Evolutionary conservation across 305 asterid genomes (phyloP), one percentile per base, ranked within the genome.

Genomic region (Solanum chacoense): DNA sequence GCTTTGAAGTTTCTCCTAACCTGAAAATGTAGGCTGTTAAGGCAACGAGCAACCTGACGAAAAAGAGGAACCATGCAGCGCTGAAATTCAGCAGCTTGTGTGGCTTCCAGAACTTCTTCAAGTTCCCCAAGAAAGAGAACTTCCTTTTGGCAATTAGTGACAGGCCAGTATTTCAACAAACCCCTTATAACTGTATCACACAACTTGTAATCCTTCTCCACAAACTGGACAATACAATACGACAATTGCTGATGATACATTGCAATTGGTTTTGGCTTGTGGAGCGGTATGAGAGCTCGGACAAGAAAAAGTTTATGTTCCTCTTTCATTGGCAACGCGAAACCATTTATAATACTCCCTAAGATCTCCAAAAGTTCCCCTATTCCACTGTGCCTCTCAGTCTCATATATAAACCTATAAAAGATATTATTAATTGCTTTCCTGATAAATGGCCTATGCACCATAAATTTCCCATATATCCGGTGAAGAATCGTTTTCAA

Each of bases 291-390:
- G 89, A 97, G 93, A 63, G 92, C 98, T 88, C 97, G 93, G 3
- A 91, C 95, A 75, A 97, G 98, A 90, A 97, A 94, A 93, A 96
- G 74, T 93, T 94, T 95, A 88, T 97, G 99, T 93, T 97, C 99
- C 94, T 96, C 99, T 92, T 97, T 97, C 98, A 97, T 93, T 18
- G 99, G 99, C 95, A 96, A 89, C 24, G 99, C 97, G 78, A 94
- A 96, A 42, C 99, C 99, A 89, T 95, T 97, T 63, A 97, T 95
- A 87, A 97, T 96, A 87, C 99, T 97, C 85, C 98, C 99, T 10
- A 95, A 93, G 55, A 97, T 95, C 94, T 97, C 99, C 96, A 97
- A 75, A 42, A 97, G 92, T 93, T 97, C 99, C 35, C 93, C 98
- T 13, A 97, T 94, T 89, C 99, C 99, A 84, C 92, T 93, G 84